Percentiles rank a stretch among this genome's conserved stretches.
phyloP scores from a whole-genome alignment of 257 asterid genomes.

The Leonotis leonurus region DNA sequence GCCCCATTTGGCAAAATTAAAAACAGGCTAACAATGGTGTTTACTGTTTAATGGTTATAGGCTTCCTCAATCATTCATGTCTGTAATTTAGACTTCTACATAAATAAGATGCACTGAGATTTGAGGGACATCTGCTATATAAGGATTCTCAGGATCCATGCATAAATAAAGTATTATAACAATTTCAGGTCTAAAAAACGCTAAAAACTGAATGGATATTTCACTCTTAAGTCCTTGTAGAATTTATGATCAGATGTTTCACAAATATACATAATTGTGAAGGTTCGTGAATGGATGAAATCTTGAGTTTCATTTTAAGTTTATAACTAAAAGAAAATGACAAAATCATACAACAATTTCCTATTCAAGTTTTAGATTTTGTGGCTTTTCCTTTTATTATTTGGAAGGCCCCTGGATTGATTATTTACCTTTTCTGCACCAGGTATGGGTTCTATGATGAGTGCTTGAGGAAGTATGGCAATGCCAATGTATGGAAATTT shows the following conservation, averaged over 20 bases:
- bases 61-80: neutral
- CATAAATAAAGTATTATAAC: neutral
- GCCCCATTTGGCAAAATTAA: conserved; percentile 7
- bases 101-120: neutral
- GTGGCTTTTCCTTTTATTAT: neutral
- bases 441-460: conserved; percentile 97
- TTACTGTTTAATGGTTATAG: neutral
- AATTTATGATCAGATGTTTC: neutral
- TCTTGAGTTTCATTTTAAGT: neutral
- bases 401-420: conserved; percentile 6
- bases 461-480: conserved; percentile 96
- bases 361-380: neutral
- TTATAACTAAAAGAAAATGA: neutral
- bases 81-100: neutral
- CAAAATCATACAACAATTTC: neutral
- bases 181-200: neutral
- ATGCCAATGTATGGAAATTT: conserved; percentile 94
- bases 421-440: conserved; percentile 26
- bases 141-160: neutral
- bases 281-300: neutral
- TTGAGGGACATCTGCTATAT: neutral
- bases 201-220: neutral
- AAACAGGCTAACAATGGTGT: neutral
- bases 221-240: neutral
- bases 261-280: neutral